phyloP scores from a whole-genome alignment of 1,139 yeast species.

The Taphrina confusa region DNA sequence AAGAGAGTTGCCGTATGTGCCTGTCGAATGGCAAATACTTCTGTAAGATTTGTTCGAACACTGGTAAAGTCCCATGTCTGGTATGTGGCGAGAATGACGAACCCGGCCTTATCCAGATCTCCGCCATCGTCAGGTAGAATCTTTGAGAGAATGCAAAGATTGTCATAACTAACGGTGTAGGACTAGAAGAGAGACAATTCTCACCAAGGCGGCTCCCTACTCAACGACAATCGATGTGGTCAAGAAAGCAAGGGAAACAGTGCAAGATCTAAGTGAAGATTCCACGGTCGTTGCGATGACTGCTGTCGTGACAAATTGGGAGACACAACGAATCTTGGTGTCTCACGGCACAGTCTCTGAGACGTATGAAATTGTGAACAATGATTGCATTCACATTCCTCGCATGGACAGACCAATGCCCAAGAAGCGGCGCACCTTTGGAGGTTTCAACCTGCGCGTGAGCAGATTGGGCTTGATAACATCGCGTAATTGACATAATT shows the following conservation, averaged over 20 bases:
- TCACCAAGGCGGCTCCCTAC: background rate
- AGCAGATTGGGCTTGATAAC: too few species aligned
- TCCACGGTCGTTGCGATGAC: background rate
- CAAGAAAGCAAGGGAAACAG: background rate
- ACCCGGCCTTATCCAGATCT: background rate
- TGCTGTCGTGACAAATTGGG: background rate
- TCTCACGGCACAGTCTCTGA: background rate
- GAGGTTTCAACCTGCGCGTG: too few species aligned
- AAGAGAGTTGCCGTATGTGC: background rate
- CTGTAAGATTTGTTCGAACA: background rate
- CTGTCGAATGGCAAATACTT: slow-evolving; percentile 5
- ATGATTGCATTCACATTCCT: background rate
- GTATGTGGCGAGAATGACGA: background rate
- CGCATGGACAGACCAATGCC: background rate
- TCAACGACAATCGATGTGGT: background rate
- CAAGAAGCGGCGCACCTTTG: background rate
- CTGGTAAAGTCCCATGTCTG: background rate
- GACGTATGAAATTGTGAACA: background rate
- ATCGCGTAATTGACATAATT: too few species aligned
- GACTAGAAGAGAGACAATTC: background rate
- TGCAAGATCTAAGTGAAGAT: background rate
- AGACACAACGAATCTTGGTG: background rate
- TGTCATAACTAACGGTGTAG: background rate
- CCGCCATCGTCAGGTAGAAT: slow-evolving; percentile 5
- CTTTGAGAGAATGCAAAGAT: background rate